Evolutionary conservation across 2,329 filamentous ascomycete genomes (phyloP).

Genomic region (Fusarium protoensiforme): DNA sequence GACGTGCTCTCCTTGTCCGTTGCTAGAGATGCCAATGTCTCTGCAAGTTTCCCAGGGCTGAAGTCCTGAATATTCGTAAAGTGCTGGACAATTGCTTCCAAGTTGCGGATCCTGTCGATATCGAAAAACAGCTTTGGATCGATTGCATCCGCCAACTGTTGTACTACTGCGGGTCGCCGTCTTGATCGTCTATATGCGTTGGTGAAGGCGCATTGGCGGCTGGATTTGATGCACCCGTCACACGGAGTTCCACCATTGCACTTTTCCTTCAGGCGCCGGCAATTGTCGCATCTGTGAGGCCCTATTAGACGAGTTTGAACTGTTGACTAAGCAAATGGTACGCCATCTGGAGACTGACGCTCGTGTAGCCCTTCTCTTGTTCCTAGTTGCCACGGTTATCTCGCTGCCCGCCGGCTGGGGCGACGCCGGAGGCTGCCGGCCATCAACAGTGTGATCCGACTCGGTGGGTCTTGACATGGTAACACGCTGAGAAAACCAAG

Average conservation of each 20-base stretch:
- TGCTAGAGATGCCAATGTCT: background rate
- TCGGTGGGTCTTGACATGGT: background rate
- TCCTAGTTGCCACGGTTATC: background rate
- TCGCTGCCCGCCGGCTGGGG: background rate
- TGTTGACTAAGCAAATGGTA: background rate
- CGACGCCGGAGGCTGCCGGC: background rate
- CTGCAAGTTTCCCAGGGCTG: background rate
- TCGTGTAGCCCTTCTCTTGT: background rate
- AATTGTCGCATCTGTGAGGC: constrained; percentile 16
- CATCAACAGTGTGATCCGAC: background rate
- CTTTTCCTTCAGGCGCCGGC: constrained; percentile 22
- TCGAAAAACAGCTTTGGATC: constrained; percentile 16
- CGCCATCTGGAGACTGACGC: background rate
- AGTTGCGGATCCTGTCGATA: constrained; percentile 11
- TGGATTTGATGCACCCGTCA: constrained; percentile 14
- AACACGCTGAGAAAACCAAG: background rate
- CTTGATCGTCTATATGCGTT: constrained; percentile 7
- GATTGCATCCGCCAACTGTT: background rate
- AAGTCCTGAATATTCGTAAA: constrained; percentile 17
- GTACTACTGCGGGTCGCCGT: background rate
- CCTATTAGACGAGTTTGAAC: no score
- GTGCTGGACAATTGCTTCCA: constrained; percentile 15
- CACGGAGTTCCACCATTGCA: constrained; percentile 23
- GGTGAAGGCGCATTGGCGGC: constrained; percentile 13
- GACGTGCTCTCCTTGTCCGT: background rate